A percentile compares a stretch with the other conserved stretches of the same genome.
Conservation (phyloP, 306 rosid genomes). For the Castanea mollissima region DNA sequence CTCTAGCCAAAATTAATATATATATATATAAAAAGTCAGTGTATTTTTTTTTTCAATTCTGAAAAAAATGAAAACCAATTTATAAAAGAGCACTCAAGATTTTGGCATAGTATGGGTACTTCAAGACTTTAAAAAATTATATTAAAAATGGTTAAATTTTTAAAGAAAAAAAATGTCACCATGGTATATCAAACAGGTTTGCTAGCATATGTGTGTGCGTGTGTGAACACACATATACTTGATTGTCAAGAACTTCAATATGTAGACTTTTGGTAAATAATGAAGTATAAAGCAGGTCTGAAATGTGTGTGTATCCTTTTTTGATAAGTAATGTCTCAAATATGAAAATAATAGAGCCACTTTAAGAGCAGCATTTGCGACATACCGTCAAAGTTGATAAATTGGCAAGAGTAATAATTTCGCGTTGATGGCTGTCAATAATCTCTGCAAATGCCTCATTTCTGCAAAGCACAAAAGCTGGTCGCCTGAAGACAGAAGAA, state of each 20-base stretch:
- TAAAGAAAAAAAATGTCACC: background rate
- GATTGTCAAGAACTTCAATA: background rate
- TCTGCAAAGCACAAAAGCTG: conserved; percentile 40
- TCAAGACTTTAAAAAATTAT: background rate
- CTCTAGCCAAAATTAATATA: background rate
- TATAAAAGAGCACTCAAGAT: background rate
- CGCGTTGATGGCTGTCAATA: conserved; percentile 45
- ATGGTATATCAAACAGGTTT: background rate
- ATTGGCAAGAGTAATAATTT: conserved; percentile 76
- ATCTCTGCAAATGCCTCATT: conserved; percentile 22
- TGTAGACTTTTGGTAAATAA: background rate
- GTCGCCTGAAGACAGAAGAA: conserved; percentile 29
- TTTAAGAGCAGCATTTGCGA: background rate
- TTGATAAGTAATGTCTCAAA: background rate
- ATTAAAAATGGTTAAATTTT: background rate
- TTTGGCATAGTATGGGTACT: background rate
- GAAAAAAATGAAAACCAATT: background rate
- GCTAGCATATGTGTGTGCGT: too few relatives aligned
- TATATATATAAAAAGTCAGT: background rate
- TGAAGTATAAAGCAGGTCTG: background rate
- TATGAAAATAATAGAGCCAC: background rate
- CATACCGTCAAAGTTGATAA: conserved; percentile 60
- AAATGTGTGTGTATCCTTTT: background rate
- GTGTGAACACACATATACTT: background rate
- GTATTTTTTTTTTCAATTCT: background rate